A percentile compares a stretch with the other conserved stretches of the same genome.
These are phyloP conservation scores for Coemansia umbellata DNA, from an alignment of 192 early-diverging fungal genomes.

Conservation along the genomic window DNA sequence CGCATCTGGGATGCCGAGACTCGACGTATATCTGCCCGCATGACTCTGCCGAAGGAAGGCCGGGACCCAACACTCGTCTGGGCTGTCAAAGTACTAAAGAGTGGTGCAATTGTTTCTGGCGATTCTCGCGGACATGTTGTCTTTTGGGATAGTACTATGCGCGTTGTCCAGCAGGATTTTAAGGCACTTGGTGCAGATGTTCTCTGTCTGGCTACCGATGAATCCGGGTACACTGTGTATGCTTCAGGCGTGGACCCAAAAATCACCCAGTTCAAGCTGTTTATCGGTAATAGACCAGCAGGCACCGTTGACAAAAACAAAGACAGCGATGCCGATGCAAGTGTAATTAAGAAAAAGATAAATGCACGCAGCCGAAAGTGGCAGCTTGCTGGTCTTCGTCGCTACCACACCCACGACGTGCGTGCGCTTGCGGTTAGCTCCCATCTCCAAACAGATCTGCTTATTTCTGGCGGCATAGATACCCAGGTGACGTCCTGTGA, in stretches of 20 bases:
- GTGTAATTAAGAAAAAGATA: background rate
- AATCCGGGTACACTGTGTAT: constrained; percentile 69
- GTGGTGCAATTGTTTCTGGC: constrained; percentile 80
- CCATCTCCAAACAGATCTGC: constrained; percentile 56
- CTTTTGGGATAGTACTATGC: constrained; percentile 78
- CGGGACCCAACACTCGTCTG: constrained; percentile 86
- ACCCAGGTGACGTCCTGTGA: constrained; percentile 64
- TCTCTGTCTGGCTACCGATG: constrained; percentile 69
- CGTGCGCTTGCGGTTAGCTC: constrained; percentile 80
- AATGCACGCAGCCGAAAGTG: constrained; percentile 51
- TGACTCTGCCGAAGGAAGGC: constrained; percentile 71
- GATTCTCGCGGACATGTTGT: constrained; percentile 88
- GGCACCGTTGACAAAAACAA: background rate
- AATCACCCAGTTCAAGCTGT: constrained; percentile 63
- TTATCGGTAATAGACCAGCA: constrained; percentile 25
- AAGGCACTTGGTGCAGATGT: constrained; percentile 83
- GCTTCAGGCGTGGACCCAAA: constrained; percentile 90
- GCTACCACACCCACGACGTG: constrained; percentile 95
- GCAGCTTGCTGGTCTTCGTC: constrained; percentile 78
- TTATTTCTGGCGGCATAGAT: constrained; percentile 86
- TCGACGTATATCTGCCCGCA: constrained; percentile 55
- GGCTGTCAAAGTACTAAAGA: constrained; percentile 64
- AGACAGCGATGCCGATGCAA: background rate
- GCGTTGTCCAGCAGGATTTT: constrained; percentile 66
- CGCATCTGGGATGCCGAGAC: constrained; percentile 62